Conservation (phyloP, 805 yeast species). For the Wickerhamomyces chambardii region DNA sequence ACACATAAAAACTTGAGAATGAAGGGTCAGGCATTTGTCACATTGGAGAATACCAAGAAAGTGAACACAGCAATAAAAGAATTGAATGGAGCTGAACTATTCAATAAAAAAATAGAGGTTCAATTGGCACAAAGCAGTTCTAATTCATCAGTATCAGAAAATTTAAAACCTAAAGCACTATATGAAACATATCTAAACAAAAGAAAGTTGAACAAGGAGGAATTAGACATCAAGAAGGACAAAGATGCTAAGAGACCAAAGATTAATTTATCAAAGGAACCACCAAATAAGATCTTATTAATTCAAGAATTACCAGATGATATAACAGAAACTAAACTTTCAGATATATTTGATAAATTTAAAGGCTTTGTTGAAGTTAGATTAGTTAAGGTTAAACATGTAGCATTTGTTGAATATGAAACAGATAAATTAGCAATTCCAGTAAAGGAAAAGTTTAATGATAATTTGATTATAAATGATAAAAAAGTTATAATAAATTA, state of each 20-base stretch:
- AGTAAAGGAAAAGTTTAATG: conserved; percentile 22
- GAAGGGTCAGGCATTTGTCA: conserved; percentile 80
- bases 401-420: conserved; percentile 79
- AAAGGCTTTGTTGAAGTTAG: conserved; percentile 63
- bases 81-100: conserved; percentile 11
- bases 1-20: conserved; percentile 54
- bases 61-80: conserved; percentile 25
- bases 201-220: conserved; percentile 10
- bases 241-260: conserved; percentile 6
- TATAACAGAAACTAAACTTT: conserved; percentile 30
- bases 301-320: conserved; percentile 53
- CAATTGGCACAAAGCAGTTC: conserved; percentile 19
- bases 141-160: conserved; percentile 7
- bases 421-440: conserved; percentile 40
- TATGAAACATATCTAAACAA: conserved; percentile 9
- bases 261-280: conserved; percentile 22
- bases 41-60: conserved; percentile 32
- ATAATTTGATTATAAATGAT: conserved; percentile 9
- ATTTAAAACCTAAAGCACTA: conserved; percentile 3
- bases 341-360: conserved; percentile 33
- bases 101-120: conserved; percentile 12
- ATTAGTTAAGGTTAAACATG: conserved; percentile 52
- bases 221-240: conserved; percentile 9
- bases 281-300: conserved; percentile 65
- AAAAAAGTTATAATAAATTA: conserved; percentile 14